Evolutionary conservation across 306 rosid genomes (phyloP), one percentile per base, ranked within the genome.

Genomic region (Prunus armeniaca): DNA sequence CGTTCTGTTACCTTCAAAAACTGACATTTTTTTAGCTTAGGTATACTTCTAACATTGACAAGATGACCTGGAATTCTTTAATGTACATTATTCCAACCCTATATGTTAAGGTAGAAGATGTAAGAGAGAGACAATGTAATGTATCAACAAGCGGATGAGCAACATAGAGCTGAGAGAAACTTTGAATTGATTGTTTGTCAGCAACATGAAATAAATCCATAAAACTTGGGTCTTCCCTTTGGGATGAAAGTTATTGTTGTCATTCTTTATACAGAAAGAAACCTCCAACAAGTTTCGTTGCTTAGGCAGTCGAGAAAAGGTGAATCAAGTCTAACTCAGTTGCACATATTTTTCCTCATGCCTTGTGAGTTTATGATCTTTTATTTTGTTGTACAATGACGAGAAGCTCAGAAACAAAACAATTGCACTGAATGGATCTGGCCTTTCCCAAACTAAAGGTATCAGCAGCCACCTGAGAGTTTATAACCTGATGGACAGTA

Each of bases 51-150:
- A 18, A 64, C 50, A 7, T 19, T 24, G 38, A 41, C 32, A 14
- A 55, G 72, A 18, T 38, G n/a, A 32, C 13, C 5, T 10, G 6
- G 3, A 9, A 5, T 54, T 63, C 30, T 25, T 78, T 30, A 20
- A 2, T 79, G 78, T 73, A 46, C 24, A 56, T 57, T 54, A 27
- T 11, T 45, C 64, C 76, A 46, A 60, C 69, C 43, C 52, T 63
- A 25, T 18, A 64, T 22, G 34, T 32, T 43, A 51, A n/a, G 63
- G 52, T 45, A 30, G 47, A 38, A 28, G 19, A 45, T 55, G 34
- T 9, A 15, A 60, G 24, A 38, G 65, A 30, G 46, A 12, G 22
- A 68, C 30, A 20, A 12, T 13, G 65, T 75, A 50, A 50, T 66
- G 30, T 65, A 20, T 38, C 51, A 54, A 28, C 20, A 19, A 24